Percentiles rank a stretch among this genome's conserved stretches.
These are phyloP conservation scores for Rubia yunnanensis DNA, from an alignment of 257 asterid species.

Conservation along the genomic window DNA sequence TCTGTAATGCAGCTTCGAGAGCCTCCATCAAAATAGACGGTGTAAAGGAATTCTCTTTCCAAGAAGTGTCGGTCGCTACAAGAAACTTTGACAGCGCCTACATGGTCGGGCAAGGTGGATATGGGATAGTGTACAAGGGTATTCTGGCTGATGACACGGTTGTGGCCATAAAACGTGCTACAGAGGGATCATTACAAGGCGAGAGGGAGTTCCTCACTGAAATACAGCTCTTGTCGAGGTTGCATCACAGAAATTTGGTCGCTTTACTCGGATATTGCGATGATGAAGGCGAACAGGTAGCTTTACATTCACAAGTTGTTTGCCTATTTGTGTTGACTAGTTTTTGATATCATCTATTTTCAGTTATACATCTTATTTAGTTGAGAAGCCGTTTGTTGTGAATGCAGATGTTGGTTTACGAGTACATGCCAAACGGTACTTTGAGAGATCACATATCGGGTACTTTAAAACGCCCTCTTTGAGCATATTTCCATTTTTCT, in stretches of 20 bases:
- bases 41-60: constrained; percentile 61
- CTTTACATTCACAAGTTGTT: neutral
- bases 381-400: constrained; percentile 2
- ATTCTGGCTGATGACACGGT: constrained; percentile 63
- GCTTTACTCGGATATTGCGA: constrained; percentile 85
- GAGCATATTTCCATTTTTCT: neutral
- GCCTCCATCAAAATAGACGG: constrained; percentile 74
- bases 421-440: constrained; percentile 84
- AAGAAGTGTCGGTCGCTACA: constrained; percentile 68
- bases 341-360: neutral
- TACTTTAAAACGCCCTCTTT: constrained; percentile 14
- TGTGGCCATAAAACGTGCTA: constrained; percentile 94
- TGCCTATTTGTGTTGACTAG: neutral
- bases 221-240: constrained; percentile 74
- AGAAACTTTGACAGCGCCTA: constrained; percentile 45
- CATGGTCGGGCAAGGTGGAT: constrained; percentile 87
- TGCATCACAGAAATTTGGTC: constrained; percentile 88
- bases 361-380: neutral
- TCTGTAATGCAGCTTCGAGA: constrained; percentile 55
- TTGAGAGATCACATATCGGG: constrained; percentile 87
- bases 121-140: constrained; percentile 91
- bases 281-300: constrained; percentile 97
- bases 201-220: constrained; percentile 95
- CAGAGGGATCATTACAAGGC: constrained; percentile 89
- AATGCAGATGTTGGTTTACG: constrained; percentile 93